Base-by-base conservation (phyloP, 108 stramenopile species). In the Fistulifera solaris region DNA sequence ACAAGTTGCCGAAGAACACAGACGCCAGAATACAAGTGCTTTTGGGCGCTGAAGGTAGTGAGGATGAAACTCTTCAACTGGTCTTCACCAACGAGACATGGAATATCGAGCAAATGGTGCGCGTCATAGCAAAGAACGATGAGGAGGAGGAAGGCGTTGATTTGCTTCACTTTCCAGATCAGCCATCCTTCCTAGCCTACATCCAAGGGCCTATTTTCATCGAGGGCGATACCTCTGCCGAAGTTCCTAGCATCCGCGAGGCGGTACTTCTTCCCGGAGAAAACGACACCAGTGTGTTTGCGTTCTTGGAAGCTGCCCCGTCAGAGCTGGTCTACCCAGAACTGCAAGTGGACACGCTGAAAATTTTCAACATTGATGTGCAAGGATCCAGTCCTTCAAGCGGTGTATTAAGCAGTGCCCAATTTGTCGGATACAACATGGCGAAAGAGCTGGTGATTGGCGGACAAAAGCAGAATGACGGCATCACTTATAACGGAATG, bases 161-260 rank as follows among this genome's bases (percentile, higher is more conserved):
- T 38, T 55, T 58, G 25, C 43, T 71, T 1, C 47, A 55, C 27
- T 71, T 71, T 40, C 56, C 70, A 16, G 65, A 63, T n/a, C 63
- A 71, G 53, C 70, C 70, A 25, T 65, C 70, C 15, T 45, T 61
- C 58, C 27, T 69, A 31, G 53, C 56, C 18, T 54, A 46, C 2
- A 65, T 71, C 27, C 70, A 71, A 39, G 70, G 70, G 13, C 70
- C 70, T 2, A 21, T 71, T 12, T 15, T 52, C 45, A 46, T 71
- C 6, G 56, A 40, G 18, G 70, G 70, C 15, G 58, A 44, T 17
- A 52, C 41, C 0, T 60, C 64, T 17, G 38, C 64, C 13, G 27
- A 59, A 55, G 44, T 71, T 19, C 64, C 64, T 19, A 19, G 27
- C 2, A 19, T 71, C 16, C 52, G 39, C 25, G 1, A 42, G 16